These are phyloP conservation scores for Suillus placidus DNA, from an alignment of 768 basidiomycete genomes.

Conservation along the genomic window DNA sequence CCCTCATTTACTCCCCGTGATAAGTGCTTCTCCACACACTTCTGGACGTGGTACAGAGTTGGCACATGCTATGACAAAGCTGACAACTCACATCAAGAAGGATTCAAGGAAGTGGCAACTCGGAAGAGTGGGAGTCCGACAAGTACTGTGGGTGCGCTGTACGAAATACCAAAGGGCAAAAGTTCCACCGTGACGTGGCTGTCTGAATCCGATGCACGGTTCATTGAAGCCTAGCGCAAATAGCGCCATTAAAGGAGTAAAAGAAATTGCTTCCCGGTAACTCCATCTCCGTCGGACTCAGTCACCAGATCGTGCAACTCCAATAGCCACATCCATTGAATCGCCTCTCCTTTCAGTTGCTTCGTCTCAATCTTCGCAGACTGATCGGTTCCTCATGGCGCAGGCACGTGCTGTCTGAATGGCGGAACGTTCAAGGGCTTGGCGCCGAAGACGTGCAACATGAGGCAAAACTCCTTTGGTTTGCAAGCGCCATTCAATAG, in stretches of 20 bases:
- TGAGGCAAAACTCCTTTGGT: not conserved
- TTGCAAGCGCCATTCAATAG: not conserved
- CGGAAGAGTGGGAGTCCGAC: not conserved
- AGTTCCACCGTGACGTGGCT: not conserved
- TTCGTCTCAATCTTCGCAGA: not conserved
- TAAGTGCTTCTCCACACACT: not conserved
- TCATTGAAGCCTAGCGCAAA: not conserved
- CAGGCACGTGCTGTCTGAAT: not conserved
- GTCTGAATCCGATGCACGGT: not conserved
- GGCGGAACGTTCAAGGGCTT: not conserved
- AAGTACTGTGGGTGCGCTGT: not conserved
- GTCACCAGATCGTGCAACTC: not conserved
- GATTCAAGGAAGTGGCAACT: not conserved
- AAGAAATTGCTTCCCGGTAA: not conserved
- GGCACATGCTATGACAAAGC: not conserved
- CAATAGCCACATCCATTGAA: not conserved
- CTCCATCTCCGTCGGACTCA: not conserved
- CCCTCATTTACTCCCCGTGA: not conserved
- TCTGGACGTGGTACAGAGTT: not conserved
- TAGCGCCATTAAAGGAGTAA: not conserved
- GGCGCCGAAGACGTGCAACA: not conserved
- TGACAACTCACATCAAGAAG: constrained; percentile 4
- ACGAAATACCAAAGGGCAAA: not conserved
- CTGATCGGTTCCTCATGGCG: not conserved
- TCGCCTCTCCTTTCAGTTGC: not conserved